Evolutionary conservation across 345 rosid genomes (phyloP).

Genomic region (Melaleuca quinquenervia): DNA sequence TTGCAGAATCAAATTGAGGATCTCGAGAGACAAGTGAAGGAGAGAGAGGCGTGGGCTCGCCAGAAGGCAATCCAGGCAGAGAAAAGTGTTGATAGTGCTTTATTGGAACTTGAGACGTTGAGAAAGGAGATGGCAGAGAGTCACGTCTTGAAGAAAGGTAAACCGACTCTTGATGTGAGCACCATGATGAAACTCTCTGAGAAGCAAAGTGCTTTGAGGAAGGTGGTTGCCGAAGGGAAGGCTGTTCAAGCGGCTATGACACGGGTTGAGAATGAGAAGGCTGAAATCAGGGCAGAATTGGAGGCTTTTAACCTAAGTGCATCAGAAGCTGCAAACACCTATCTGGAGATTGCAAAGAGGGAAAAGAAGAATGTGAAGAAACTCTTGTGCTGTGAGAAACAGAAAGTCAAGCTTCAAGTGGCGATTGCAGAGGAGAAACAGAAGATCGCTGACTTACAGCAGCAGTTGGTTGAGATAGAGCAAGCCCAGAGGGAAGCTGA

Average conservation of each 20-base stretch:
- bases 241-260: conserved; percentile 62
- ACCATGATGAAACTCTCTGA: conserved; percentile 70
- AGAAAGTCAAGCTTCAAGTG: conserved; percentile 65
- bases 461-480: conserved; percentile 30
- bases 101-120: conserved; percentile 69
- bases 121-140: conserved; percentile 80
- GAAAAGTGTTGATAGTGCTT: conserved; percentile 66
- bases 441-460: conserved; percentile 56
- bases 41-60: conserved; percentile 91
- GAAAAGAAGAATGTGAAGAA: conserved; percentile 77
- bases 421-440: conserved; percentile 64
- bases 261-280: conserved; percentile 74
- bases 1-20: conserved; percentile 61
- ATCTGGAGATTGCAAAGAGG: conserved; percentile 66
- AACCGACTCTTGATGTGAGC: conserved; percentile 67
- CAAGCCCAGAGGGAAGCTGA: conserved; percentile 59
- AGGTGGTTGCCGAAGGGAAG: conserved; percentile 72
- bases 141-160: conserved; percentile 74
- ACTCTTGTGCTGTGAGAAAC: conserved; percentile 77
- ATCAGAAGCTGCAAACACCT: conserved; percentile 62
- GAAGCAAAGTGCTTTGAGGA: conserved; percentile 78
- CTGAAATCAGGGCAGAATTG: conserved; percentile 89
- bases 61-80: conserved; percentile 99
- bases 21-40: conserved; percentile 70
- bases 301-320: conserved; percentile 91